A percentile compares a stretch with the other conserved stretches of the same genome.
These are phyloP conservation scores for Exobasidium cylindrosporum DNA, from an alignment of 1,284 basidiomycete species.

Conservation along the genomic window DNA sequence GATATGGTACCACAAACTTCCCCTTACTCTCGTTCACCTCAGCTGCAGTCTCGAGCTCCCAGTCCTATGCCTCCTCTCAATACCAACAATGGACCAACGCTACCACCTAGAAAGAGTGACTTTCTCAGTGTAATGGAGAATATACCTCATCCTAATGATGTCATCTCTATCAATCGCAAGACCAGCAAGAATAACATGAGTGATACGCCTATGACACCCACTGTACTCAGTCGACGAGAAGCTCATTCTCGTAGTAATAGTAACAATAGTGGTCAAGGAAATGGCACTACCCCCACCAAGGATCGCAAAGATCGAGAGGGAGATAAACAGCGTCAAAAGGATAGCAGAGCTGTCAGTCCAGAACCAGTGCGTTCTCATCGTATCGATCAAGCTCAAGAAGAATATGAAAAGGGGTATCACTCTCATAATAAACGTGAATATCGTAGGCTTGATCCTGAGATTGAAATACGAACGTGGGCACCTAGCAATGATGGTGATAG, in stretches of 20 bases:
- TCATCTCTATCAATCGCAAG: not conserved
- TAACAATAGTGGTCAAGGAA: not conserved
- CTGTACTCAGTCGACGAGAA: not conserved
- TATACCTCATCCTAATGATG: slow-evolving; percentile 6
- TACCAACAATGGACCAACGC: not conserved
- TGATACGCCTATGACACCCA: not conserved
- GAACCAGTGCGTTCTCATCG: not conserved
- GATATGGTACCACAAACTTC: not conserved
- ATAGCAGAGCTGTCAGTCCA: not conserved
- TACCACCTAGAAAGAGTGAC: not conserved
- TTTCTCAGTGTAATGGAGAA: not conserved
- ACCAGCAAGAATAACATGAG: not conserved
- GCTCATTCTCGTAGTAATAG: not conserved
- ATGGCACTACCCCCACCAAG: not conserved
- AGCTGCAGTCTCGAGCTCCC: not conserved
- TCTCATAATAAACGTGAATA: not conserved
- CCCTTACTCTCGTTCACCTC: not conserved
- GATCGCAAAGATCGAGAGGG: not conserved
- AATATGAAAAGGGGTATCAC: not conserved
- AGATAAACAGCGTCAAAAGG: not conserved
- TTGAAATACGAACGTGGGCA: not conserved
- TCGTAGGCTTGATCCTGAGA: not conserved
- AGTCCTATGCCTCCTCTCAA: not conserved
- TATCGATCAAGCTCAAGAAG: not conserved
- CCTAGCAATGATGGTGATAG: not conserved